Conservation (phyloP, 768 basidiomycete genomes). For the Butyriboletus loyo region DNA sequence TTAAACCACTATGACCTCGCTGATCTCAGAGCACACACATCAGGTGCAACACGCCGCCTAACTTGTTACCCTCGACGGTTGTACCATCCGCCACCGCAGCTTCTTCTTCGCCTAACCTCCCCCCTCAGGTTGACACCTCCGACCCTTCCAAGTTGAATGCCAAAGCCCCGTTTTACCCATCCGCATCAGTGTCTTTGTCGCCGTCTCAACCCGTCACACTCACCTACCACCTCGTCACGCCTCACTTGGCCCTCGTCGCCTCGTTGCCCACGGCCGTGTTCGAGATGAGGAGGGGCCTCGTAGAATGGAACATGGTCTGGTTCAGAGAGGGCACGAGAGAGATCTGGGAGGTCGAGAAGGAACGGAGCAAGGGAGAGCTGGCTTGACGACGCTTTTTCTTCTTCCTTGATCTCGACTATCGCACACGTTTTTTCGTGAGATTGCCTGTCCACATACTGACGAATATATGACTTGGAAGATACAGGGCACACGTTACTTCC, state of each 20-base stretch:
- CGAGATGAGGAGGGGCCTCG: slow-evolving; percentile 66
- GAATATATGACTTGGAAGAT: background rate
- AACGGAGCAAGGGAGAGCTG: slow-evolving; percentile 33
- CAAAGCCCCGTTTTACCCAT: slow-evolving; percentile 62
- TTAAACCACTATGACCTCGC: background rate
- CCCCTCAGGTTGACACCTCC: background rate
- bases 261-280: slow-evolving; percentile 71
- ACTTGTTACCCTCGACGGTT: slow-evolving; percentile 5
- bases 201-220: slow-evolving; percentile 66
- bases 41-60: slow-evolving; percentile 21
- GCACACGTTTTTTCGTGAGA: background rate
- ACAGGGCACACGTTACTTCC: background rate
- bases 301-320: slow-evolving; percentile 87
- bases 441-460: background rate
- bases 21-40: slow-evolving; percentile 6
- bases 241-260: slow-evolving; percentile 66
- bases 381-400: background rate
- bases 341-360: slow-evolving; percentile 73
- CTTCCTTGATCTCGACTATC: background rate
- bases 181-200: slow-evolving; percentile 60
- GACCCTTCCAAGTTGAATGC: slow-evolving; percentile 16
- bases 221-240: slow-evolving; percentile 79
- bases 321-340: slow-evolving; percentile 81
- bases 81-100: slow-evolving; percentile 5
- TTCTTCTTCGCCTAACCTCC: background rate